Percentiles rank a stretch among this genome's conserved stretches.
These are phyloP conservation scores for Neurospora hispaniola DNA, from an alignment of 495 filamentous ascomycete species.

Conservation along the genomic window DNA sequence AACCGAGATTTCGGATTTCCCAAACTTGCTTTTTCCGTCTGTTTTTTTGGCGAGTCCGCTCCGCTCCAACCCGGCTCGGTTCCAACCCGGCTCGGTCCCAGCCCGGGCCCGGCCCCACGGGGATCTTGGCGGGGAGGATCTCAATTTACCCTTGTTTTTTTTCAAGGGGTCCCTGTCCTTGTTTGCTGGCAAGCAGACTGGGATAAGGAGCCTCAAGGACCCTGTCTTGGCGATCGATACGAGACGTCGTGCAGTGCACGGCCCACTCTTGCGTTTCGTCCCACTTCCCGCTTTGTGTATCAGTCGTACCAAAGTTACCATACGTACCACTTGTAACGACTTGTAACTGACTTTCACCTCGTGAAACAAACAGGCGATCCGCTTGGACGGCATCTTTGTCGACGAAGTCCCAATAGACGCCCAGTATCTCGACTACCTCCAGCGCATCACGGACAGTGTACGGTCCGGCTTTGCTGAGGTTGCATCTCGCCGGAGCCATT, in stretches of 20 bases:
- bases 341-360: neutral
- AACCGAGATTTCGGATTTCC: neutral
- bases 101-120: neutral
- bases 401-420: slow-evolving; percentile 10
- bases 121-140: neutral
- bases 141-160: neutral
- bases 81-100: too few species aligned
- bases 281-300: slow-evolving; percentile 6
- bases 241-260: neutral
- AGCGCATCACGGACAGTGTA: neutral
- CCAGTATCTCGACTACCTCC: slow-evolving; percentile 9
- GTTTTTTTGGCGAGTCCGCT: neutral
- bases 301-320: slow-evolving; percentile 3
- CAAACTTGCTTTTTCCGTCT: neutral
- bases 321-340: neutral
- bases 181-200: neutral
- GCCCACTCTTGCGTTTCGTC: neutral
- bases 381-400: slow-evolving; percentile 14
- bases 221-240: neutral
- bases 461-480: neutral
- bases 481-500: neutral
- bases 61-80: neutral
- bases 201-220: neutral
- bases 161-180: neutral
- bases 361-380: neutral